A percentile compares a stretch with the other conserved stretches of the same genome.
Conservation (phyloP, 2,329 filamentous ascomycete species). For the Ophiostoma perfectum region DNA sequence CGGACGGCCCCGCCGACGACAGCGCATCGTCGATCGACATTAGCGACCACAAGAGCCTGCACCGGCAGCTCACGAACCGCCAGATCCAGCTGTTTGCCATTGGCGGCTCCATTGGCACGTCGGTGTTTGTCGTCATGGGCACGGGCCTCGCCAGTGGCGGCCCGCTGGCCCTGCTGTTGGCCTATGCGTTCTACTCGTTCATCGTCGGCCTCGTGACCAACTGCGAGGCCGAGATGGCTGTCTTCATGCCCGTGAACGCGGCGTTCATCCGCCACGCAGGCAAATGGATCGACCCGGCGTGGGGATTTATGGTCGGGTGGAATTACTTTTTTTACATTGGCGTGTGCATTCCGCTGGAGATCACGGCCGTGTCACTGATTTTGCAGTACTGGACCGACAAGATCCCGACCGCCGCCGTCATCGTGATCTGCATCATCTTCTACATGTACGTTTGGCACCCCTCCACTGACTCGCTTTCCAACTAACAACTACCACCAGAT, state of each 20-base stretch:
- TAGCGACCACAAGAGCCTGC: conserved; percentile 29
- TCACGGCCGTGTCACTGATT: conserved; percentile 38
- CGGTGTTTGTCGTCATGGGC: conserved; percentile 58
- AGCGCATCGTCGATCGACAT: neutral
- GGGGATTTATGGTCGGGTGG: conserved; percentile 51
- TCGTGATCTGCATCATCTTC: conserved; percentile 44
- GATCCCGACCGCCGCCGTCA: conserved; percentile 47
- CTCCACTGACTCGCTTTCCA: no score
- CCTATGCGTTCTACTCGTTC: conserved; percentile 51
- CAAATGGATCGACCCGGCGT: conserved; percentile 59
- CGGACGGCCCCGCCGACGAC: conserved; percentile 12
- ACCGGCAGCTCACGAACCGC: conserved; percentile 48
- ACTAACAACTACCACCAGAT: conserved; percentile 11
- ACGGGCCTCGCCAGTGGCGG: conserved; percentile 38
- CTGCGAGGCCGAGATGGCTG: conserved; percentile 59
- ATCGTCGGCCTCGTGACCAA: conserved; percentile 60
- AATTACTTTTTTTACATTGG: conserved; percentile 42
- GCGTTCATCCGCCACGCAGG: conserved; percentile 61
- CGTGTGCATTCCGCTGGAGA: conserved; percentile 39
- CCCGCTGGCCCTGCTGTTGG: conserved; percentile 45
- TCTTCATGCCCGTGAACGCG: conserved; percentile 57
- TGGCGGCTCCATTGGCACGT: conserved; percentile 53
- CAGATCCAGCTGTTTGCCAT: conserved; percentile 56
- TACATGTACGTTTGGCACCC: conserved; percentile 21
- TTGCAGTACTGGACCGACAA: conserved; percentile 44